phyloP scores from a whole-genome alignment of 2,329 filamentous ascomycete species.

The Colletotrichum sp. region DNA sequence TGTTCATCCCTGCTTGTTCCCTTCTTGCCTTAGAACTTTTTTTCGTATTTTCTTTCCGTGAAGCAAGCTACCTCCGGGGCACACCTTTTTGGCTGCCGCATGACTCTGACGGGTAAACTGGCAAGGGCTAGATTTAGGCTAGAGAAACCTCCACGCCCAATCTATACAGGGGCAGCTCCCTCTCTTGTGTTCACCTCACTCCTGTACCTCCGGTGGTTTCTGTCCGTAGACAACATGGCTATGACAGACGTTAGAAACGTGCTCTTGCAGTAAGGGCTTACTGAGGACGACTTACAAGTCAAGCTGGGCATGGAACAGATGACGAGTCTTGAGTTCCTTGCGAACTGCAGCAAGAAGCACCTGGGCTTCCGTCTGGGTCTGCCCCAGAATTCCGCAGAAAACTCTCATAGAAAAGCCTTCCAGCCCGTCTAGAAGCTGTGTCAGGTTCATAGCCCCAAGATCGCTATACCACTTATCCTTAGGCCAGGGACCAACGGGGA shows the following conservation, averaged over 20 bases:
- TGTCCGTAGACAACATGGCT: constrained; percentile 16
- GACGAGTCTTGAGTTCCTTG: constrained; percentile 30
- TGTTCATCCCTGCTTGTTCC: background rate
- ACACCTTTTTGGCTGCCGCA: no score
- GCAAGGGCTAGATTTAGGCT: no score
- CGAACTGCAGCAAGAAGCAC: constrained; percentile 29
- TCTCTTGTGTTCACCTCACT: no score
- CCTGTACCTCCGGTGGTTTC: background rate
- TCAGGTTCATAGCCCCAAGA: constrained; percentile 17
- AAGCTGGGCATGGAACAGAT: constrained; percentile 26
- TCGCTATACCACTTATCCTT: constrained; percentile 25
- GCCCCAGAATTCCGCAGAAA: constrained; percentile 31
- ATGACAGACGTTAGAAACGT: background rate
- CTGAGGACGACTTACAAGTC: constrained; percentile 20
- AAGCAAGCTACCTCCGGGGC: no score
- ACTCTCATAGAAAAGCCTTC: constrained; percentile 24
- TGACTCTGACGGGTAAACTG: no score
- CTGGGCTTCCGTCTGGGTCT: constrained; percentile 28
- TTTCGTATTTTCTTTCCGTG: no score
- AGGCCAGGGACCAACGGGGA: constrained; percentile 38
- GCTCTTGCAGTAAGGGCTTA: rapidly evolving
- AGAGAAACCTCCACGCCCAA: no score
- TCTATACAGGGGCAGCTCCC: no score
- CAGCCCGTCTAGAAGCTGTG: constrained; percentile 21
- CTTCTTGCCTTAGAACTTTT: no score